phyloP scores from a whole-genome alignment of 2,329 filamentous ascomycete genomes.

The Penicillium sclerotigenum region DNA sequence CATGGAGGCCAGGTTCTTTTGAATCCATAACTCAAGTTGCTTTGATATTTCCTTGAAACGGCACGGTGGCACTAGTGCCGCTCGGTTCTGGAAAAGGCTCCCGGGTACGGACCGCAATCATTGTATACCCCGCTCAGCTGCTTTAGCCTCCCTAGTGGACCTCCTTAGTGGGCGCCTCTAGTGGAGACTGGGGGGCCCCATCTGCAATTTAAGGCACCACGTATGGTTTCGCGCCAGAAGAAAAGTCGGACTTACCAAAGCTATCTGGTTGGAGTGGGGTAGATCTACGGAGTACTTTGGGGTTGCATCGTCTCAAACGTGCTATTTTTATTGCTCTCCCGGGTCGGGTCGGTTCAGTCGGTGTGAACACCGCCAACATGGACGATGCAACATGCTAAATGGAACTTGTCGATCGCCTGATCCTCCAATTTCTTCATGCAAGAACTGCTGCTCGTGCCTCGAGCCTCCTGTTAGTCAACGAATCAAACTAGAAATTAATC shows the following conservation, averaged over 20 bases:
- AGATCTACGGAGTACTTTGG: slow-evolving; percentile 5
- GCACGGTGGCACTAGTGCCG: neutral
- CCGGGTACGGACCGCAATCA: slow-evolving; percentile 24
- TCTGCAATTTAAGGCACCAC: slow-evolving; percentile 13
- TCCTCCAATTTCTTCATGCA: slow-evolving; percentile 25
- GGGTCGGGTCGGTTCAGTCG: slow-evolving; percentile 19
- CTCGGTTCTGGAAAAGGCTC: slow-evolving; percentile 21
- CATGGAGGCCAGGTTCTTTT: slow-evolving; percentile 10
- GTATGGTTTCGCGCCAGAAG: slow-evolving; percentile 3
- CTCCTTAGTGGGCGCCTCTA: too few species aligned
- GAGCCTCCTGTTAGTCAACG: slow-evolving; percentile 13
- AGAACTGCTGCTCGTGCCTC: slow-evolving; percentile 25
- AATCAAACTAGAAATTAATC: neutral
- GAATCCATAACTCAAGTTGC: slow-evolving; percentile 10
- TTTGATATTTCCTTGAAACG: neutral
- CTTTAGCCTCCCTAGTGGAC: slow-evolving; percentile 16
- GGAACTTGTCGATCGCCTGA: slow-evolving; percentile 29
- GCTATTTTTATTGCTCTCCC: slow-evolving; percentile 12
- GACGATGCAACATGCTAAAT: slow-evolving; percentile 24
- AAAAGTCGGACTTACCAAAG: neutral
- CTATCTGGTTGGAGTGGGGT: neutral
- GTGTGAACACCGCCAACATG: slow-evolving; percentile 26
- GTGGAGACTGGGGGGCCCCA: slow-evolving; percentile 13
- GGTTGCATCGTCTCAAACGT: slow-evolving; percentile 8
- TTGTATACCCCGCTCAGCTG: slow-evolving; percentile 12